phyloP scores from a whole-genome alignment of 495 filamentous ascomycete species.

The Chaetomium tenue region DNA sequence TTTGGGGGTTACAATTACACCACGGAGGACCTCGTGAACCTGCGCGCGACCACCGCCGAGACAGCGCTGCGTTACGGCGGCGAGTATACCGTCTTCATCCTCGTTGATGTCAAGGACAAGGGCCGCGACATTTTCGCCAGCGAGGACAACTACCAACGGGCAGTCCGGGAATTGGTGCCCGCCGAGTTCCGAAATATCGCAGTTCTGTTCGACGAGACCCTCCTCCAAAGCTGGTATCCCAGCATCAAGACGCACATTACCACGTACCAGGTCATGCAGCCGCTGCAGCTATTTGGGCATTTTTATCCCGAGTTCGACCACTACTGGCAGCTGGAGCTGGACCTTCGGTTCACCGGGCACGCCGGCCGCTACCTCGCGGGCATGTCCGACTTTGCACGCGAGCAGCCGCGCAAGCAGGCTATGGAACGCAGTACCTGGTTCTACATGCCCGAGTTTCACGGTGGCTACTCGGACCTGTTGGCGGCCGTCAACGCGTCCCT shows the following conservation, averaged over 20 bases:
- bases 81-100: constrained; percentile 13
- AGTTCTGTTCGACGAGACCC: constrained; percentile 8
- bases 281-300: constrained; percentile 9
- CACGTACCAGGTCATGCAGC: constrained; percentile 18
- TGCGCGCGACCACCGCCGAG: constrained; percentile 8
- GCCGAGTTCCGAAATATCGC: constrained; percentile 6
- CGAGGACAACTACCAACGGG: constrained; percentile 6
- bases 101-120: constrained; percentile 13
- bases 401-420: constrained; percentile 12
- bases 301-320: constrained; percentile 11
- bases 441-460: constrained; percentile 9
- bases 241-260: constrained; percentile 1
- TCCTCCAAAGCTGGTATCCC: constrained; percentile 13
- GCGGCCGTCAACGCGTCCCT: constrained; percentile 4
- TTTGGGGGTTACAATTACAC: constrained; percentile 13
- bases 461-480: constrained; percentile 6
- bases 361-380: constrained; percentile 9
- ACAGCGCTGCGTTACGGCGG: constrained; percentile 4
- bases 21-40: constrained; percentile 2
- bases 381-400: constrained; percentile 11
- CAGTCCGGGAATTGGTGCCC: constrained; percentile 4
- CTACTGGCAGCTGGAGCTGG: constrained; percentile 14
- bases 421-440: constrained; percentile 14
- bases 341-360: constrained; percentile 13
- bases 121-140: constrained; percentile 4